Percentiles rank a stretch among this genome's conserved stretches.
Evolutionary conservation across 176 grass and related monocot genomes (phyloP).

Genomic region (Lolium rigidum): DNA sequence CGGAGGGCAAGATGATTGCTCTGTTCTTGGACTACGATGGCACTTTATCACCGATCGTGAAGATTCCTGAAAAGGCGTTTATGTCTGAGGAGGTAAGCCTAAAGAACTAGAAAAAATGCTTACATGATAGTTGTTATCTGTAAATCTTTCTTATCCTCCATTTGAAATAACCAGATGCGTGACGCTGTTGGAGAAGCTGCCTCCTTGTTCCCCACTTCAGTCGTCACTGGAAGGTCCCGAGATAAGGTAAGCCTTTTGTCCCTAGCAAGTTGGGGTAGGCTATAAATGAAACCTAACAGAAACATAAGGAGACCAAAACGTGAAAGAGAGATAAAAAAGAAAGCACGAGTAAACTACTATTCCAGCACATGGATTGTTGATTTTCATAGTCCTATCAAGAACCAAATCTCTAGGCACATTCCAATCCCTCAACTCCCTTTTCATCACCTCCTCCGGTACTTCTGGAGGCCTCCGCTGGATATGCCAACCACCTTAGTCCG

Average conservation of each 20-base stretch:
- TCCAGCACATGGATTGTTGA: neutral
- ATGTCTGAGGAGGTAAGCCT: constrained; percentile 6
- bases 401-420: neutral
- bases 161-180: neutral
- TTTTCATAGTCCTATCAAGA: neutral
- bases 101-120: neutral
- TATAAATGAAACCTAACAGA: neutral
- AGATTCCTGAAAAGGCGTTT: neutral
- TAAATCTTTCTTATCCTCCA: neutral
- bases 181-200: neutral
- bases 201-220: neutral
- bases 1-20: neutral
- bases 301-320: neutral
- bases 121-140: neutral
- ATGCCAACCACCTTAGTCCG: neutral
- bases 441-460: neutral
- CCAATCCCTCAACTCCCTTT: neutral
- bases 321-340: neutral
- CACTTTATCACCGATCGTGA: neutral
- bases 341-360: neutral
- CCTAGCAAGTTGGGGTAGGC: neutral
- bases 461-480: neutral
- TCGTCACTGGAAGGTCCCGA: neutral
- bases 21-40: neutral
- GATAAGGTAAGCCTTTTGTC: neutral